A percentile compares a stretch with the other conserved stretches of the same genome.
These are phyloP conservation scores for Wilcoxina mikolae DNA, from an alignment of 495 filamentous ascomycete species.

Conservation along the genomic window DNA sequence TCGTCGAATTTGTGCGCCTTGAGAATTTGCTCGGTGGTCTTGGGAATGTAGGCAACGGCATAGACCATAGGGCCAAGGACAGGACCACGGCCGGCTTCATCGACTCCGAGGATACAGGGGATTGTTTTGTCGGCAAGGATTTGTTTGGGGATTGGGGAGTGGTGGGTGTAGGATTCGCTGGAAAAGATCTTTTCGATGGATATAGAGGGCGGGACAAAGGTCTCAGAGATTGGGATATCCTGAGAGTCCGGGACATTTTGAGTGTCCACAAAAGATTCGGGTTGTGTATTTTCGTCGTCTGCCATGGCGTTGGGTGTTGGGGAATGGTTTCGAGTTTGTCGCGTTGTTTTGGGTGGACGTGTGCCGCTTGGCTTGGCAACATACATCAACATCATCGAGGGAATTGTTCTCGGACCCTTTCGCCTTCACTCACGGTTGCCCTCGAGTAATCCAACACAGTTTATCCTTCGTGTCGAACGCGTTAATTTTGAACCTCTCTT, in stretches of 20 bases:
- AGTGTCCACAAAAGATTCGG: no score
- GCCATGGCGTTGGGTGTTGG: not conserved
- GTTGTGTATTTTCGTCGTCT: not conserved
- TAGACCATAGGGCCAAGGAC: constrained; percentile 98
- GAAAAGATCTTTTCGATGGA: constrained; percentile 43
- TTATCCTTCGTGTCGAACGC: no score
- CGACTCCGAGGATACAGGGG: constrained; percentile 62
- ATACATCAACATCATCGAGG: not conserved
- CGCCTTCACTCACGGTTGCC: no score
- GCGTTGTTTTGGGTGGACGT: not conserved
- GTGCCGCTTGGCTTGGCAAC: not conserved
- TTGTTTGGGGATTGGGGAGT: constrained; percentile 50
- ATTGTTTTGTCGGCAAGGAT: constrained; percentile 36
- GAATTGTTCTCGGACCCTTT: no score
- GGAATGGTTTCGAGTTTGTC: no score
- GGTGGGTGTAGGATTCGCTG: constrained; percentile 72
- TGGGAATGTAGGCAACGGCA: constrained; percentile 67
- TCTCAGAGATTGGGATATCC: constrained; percentile 1
- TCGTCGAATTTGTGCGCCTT: constrained; percentile 22
- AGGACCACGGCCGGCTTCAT: constrained; percentile 90
- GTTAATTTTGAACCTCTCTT: not conserved
- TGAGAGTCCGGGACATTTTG: not conserved
- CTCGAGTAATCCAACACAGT: no score
- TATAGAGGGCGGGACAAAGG: constrained; percentile 48
- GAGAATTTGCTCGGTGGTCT: constrained; percentile 72